These are phyloP conservation scores for Boletus vinaceobasis DNA, from an alignment of 768 basidiomycete species.

Conservation along the genomic window DNA sequence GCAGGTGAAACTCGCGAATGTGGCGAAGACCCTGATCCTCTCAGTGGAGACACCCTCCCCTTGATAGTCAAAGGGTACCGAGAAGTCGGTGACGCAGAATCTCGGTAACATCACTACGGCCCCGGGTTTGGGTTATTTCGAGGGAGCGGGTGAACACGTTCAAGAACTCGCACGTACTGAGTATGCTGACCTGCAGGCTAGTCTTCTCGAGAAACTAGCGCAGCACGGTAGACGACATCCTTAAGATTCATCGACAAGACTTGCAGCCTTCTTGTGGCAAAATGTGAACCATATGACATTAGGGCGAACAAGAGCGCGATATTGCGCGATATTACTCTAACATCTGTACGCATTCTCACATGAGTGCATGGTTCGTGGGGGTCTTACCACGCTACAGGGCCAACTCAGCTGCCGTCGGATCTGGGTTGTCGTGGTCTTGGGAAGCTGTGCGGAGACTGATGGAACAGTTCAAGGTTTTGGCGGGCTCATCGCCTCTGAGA, in stretches of 20 bases:
- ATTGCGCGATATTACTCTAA: constrained; percentile 15
- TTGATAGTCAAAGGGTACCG: background rate
- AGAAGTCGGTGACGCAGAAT: background rate
- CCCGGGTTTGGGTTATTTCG: background rate
- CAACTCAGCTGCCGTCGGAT: constrained; percentile 4
- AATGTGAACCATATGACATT: constrained; percentile 14
- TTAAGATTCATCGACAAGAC: background rate
- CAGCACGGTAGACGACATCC: background rate
- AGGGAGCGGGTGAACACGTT: background rate
- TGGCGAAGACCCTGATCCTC: background rate
- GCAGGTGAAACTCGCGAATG: background rate
- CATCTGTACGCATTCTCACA: constrained; percentile 13
- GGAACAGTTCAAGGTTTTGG: constrained; percentile 27
- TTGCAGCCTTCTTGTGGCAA: background rate
- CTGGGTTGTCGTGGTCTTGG: background rate
- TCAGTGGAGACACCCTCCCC: background rate
- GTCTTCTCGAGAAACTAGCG: background rate
- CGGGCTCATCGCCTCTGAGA: constrained; percentile 31
- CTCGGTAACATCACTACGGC: background rate
- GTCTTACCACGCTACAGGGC: constrained; percentile 12
- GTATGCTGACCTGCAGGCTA: background rate
- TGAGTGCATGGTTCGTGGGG: constrained; percentile 6
- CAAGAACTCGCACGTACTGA: background rate
- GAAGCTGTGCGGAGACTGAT: background rate
- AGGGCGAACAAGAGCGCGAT: background rate